phyloP scores from a whole-genome alignment of 2,329 filamentous ascomycete genomes.

The Ophiostoma montium region DNA sequence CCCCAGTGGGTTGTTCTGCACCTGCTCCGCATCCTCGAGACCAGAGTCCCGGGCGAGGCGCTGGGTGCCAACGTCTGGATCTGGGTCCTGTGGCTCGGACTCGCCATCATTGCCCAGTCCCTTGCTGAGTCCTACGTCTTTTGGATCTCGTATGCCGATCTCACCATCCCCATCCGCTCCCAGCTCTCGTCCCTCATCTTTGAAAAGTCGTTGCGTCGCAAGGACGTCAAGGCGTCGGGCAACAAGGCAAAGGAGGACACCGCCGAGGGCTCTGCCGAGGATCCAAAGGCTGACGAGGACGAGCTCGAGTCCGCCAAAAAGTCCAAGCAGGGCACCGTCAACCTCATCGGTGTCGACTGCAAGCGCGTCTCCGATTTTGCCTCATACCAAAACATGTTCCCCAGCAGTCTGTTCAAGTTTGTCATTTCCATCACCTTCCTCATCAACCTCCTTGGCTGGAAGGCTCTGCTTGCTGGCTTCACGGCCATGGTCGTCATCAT shows the following conservation, averaged over 20 bases:
- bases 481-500: conserved; percentile 47
- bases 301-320: conserved; percentile 30
- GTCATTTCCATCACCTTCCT: conserved; percentile 53
- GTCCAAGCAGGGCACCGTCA: conserved; percentile 58
- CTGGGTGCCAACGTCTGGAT: conserved; percentile 44
- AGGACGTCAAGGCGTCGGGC: conserved; percentile 55
- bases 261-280: conserved; percentile 16
- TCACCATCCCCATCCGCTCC: conserved; percentile 52
- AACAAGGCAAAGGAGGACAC: conserved; percentile 26
- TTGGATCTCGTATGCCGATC: conserved; percentile 49
- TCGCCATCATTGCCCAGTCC: conserved; percentile 41
- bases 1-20: conserved; percentile 57
- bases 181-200: conserved; percentile 62
- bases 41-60: conserved; percentile 28
- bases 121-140: conserved; percentile 53
- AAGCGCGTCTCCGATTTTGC: conserved; percentile 55
- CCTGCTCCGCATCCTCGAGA: conserved; percentile 51
- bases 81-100: conserved; percentile 52
- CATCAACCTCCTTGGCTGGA: conserved; percentile 57
- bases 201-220: conserved; percentile 60
- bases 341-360: conserved; percentile 64
- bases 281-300: conserved; percentile 27
- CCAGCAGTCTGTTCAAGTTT: conserved; percentile 48
- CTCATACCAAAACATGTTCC: conserved; percentile 51
- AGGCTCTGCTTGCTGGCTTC: conserved; percentile 51